A percentile compares a stretch with the other conserved stretches of the same genome.
Evolutionary conservation across 176 grass and related monocot genomes (phyloP).

Genomic region (Lolium perenne): DNA sequence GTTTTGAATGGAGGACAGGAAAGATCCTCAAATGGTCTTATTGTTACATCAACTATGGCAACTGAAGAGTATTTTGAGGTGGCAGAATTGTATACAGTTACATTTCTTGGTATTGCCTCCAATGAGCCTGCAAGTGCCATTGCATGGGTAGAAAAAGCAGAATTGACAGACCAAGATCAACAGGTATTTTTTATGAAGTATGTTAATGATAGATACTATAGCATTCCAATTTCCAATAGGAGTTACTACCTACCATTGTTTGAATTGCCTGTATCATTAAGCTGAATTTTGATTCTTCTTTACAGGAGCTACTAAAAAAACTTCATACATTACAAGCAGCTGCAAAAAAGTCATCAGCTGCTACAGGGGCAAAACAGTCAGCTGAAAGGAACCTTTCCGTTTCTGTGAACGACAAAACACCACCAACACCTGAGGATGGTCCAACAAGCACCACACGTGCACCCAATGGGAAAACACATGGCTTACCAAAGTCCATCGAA

Average conservation of each 20-base stretch:
- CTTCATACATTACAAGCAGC: slow-evolving; percentile 40
- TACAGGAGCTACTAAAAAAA: slow-evolving; percentile 53
- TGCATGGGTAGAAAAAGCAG: slow-evolving; percentile 57
- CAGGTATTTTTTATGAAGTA: slow-evolving; percentile 43
- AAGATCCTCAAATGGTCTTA: slow-evolving; percentile 11
- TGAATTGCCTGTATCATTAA: not conserved
- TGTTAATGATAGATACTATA: not conserved
- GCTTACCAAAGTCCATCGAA: slow-evolving; percentile 44
- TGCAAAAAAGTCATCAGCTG: slow-evolving; percentile 34
- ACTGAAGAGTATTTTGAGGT: slow-evolving; percentile 58
- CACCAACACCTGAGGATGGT: slow-evolving; percentile 35
- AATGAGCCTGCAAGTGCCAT: slow-evolving; percentile 54
- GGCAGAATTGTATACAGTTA: slow-evolving; percentile 66
- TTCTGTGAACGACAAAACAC: slow-evolving; percentile 19
- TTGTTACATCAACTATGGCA: slow-evolving; percentile 39
- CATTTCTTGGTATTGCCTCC: slow-evolving; percentile 60
- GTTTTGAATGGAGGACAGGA: slow-evolving; percentile 43
- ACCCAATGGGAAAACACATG: slow-evolving; percentile 30
- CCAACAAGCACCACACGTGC: slow-evolving; percentile 11
- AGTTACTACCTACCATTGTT: not conserved
- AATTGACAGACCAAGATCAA: slow-evolving; percentile 45
- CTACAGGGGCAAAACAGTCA: slow-evolving; percentile 29
- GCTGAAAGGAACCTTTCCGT: slow-evolving; percentile 27
- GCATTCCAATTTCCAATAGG: not conserved
- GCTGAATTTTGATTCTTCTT: slow-evolving; percentile 1